These are phyloP conservation scores for Orbilia brochopaga DNA, from an alignment of 2,329 filamentous ascomycete genomes.

Conservation along the genomic window DNA sequence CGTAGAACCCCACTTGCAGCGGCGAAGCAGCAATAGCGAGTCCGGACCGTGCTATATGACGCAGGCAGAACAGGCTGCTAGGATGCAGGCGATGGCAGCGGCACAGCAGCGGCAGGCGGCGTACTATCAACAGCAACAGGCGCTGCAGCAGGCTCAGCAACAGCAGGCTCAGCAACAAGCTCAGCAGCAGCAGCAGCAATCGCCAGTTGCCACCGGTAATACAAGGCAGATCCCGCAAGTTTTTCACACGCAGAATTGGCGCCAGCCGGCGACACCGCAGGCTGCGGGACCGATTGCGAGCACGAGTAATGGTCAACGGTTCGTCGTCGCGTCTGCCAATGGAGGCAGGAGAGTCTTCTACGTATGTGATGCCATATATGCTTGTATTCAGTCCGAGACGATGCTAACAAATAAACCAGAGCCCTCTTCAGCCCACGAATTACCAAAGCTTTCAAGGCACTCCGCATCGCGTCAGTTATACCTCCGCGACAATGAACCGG, in stretches of 20 bases:
- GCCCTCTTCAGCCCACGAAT: constrained; percentile 38
- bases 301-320: constrained; percentile 42
- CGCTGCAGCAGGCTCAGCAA: constrained; percentile 12
- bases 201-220: constrained; percentile 1
- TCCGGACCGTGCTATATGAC: constrained; percentile 36
- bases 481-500: constrained; percentile 1
- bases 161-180: constrained; percentile 10
- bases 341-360: constrained; percentile 46
- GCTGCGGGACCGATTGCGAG: constrained; percentile 40
- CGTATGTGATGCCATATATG: constrained; percentile 12
- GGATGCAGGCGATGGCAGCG: constrained; percentile 5
- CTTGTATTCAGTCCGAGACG: background rate
- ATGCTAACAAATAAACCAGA: constrained; percentile 15
- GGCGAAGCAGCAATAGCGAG: constrained; percentile 27
- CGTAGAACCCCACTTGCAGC: constrained; percentile 35
- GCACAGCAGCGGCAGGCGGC: constrained; percentile 27
- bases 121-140: constrained; percentile 25
- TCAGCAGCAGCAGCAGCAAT: constrained; percentile 12
- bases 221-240: constrained; percentile 10
- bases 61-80: constrained; percentile 34
- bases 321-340: constrained; percentile 43
- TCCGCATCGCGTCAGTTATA: constrained; percentile 43
- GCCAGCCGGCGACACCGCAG: constrained; percentile 32
- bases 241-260: constrained; percentile 36
- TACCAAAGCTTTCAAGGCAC: constrained; percentile 30